A percentile compares a stretch with the other conserved stretches of the same genome.
phyloP scores from a whole-genome alignment of 164 flowering plant species.

The Warburgia ugandensis region DNA sequence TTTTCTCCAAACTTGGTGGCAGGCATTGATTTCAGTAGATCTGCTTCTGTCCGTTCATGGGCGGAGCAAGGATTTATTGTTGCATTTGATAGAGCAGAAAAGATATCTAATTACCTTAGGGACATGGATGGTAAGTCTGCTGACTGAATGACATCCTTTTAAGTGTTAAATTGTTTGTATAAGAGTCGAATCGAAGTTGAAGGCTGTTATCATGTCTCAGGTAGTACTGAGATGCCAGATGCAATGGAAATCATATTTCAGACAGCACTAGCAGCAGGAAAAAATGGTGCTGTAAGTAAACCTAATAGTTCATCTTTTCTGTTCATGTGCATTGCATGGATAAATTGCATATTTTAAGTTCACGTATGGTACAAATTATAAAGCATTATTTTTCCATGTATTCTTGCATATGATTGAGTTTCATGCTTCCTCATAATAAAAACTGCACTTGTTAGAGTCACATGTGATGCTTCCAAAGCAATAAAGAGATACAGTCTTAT shows the following conservation, averaged over 20 bases:
- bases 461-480: too few species aligned
- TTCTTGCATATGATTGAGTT: too few species aligned
- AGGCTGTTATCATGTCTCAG: constrained; percentile 18
- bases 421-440: too few species aligned
- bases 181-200: not conserved
- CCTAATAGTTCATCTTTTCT: not conserved
- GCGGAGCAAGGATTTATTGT: constrained; percentile 32
- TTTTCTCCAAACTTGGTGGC: constrained; percentile 8
- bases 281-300: constrained; percentile 41
- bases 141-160: not conserved
- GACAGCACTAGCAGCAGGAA: constrained; percentile 35
- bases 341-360: too few species aligned
- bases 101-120: constrained; percentile 22
- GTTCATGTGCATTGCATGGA: too few species aligned
- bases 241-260: constrained; percentile 41
- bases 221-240: constrained; percentile 43
- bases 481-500: too few species aligned
- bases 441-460: too few species aligned
- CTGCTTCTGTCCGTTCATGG: constrained; percentile 32
- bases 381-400: too few species aligned
- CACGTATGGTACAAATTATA: too few species aligned
- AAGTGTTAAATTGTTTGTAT: not conserved
- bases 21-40: constrained; percentile 23
- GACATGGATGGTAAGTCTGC: constrained; percentile 32
- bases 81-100: constrained; percentile 40